phyloP scores from a whole-genome alignment of 1,284 basidiomycete genomes.

The Ustilago tritici region DNA sequence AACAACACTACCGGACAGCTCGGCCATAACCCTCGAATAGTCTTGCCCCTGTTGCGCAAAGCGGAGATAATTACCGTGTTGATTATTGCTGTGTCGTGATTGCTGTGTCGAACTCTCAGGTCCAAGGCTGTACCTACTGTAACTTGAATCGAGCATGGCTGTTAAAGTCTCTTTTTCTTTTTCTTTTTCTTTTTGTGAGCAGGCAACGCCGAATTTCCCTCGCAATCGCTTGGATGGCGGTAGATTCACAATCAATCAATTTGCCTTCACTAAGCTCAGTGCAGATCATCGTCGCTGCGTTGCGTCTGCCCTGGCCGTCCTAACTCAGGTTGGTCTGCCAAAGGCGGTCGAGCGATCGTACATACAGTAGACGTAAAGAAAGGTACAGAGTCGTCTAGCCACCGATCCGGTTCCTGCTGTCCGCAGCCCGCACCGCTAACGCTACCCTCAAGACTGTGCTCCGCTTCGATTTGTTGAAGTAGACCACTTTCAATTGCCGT shows the following conservation, averaged over 20 bases:
- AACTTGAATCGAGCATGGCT: no score
- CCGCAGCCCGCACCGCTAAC: no score
- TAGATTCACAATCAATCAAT: no score
- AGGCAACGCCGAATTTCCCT: neutral
- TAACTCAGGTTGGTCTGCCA: no score
- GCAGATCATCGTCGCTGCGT: neutral
- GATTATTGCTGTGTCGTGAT: no score
- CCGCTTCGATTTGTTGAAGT: neutral
- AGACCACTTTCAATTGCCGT: neutral
- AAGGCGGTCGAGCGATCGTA: neutral
- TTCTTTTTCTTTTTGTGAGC: neutral
- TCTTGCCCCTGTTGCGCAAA: neutral
- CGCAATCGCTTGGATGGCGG: slow-evolving; percentile 4
- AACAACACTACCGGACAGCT: neutral
- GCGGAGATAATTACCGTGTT: no score
- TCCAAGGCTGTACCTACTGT: no score
- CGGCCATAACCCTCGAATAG: no score
- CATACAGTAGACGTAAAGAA: neutral
- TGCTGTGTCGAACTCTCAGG: no score
- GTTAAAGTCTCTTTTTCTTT: no score
- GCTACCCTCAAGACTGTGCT: no score
- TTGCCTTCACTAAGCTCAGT: neutral
- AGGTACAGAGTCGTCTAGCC: neutral
- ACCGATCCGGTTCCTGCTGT: neutral
- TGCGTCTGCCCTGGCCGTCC: no score